These are phyloP conservation scores for Neoconidiobolus thromboides DNA, from an alignment of 371 early-diverging fungal species.

Conservation along the genomic window DNA sequence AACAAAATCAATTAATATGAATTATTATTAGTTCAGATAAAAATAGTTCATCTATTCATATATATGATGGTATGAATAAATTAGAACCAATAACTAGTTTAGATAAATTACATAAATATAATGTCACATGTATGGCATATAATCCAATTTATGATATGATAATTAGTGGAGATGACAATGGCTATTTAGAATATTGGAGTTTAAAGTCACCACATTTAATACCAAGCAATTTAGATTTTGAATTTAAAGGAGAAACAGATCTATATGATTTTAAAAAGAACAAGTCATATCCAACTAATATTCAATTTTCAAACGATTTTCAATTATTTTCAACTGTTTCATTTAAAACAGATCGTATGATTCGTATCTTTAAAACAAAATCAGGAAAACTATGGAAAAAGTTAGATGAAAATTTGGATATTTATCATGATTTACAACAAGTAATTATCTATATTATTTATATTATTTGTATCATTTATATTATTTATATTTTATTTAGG, in stretches of 20 bases:
- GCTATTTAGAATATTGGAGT: slow-evolving; percentile 86
- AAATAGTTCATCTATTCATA: slow-evolving; percentile 38
- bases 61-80: slow-evolving; percentile 68
- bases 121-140: slow-evolving; percentile 65
- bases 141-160: slow-evolving; percentile 54
- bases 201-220: slow-evolving; percentile 44
- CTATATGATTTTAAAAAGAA: slow-evolving; percentile 80
- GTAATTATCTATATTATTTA: not conserved
- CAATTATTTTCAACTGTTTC: slow-evolving; percentile 72
- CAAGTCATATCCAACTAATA: slow-evolving; percentile 51
- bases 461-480: too few relatives aligned
- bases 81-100: slow-evolving; percentile 37
- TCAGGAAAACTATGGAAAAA: slow-evolving; percentile 74
- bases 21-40: slow-evolving; percentile 40
- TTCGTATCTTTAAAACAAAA: slow-evolving; percentile 65
- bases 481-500: slow-evolving; percentile 15
- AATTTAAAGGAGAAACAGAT: slow-evolving; percentile 81
- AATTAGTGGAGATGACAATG: slow-evolving; percentile 61
- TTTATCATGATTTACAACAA: slow-evolving; percentile 74
- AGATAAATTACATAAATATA: slow-evolving; percentile 42
- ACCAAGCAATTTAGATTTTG: slow-evolving; percentile 44
- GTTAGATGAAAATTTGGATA: slow-evolving; percentile 74
- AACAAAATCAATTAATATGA: not conserved
- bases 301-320: slow-evolving; percentile 67
- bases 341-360: slow-evolving; percentile 52